phyloP scores from a whole-genome alignment of 768 basidiomycete species.

The Cystofilobasidium ferigula region DNA sequence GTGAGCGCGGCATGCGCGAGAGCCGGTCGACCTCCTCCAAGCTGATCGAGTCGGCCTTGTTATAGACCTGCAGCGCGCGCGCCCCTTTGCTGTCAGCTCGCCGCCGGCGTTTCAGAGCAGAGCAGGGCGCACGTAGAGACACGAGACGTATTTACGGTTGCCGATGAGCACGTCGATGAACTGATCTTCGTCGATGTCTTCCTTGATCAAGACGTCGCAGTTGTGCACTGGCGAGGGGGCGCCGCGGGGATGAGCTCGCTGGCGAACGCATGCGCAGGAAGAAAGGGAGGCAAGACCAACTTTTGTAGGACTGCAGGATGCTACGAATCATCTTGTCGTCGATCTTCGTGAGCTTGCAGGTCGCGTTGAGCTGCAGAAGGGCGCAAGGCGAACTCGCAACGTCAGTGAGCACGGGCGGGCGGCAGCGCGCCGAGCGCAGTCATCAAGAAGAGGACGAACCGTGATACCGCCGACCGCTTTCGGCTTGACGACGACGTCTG shows the following conservation, averaged over 20 bases:
- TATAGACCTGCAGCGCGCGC: slow-evolving; percentile 54
- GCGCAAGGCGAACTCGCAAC: not conserved
- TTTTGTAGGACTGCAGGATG: slow-evolving; percentile 87
- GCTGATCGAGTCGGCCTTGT: slow-evolving; percentile 69
- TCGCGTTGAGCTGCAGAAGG: slow-evolving; percentile 57
- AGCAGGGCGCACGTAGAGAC: slow-evolving; percentile 47
- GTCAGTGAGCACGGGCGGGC: not conserved
- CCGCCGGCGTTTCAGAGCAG: not conserved
- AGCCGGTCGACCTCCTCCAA: slow-evolving; percentile 60
- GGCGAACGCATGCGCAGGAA: not conserved
- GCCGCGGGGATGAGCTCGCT: not conserved
- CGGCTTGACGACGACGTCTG: slow-evolving; percentile 90
- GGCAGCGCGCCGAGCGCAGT: not conserved
- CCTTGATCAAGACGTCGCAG: slow-evolving; percentile 95
- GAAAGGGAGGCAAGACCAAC: slow-evolving; percentile 27
- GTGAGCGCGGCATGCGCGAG: slow-evolving; percentile 65
- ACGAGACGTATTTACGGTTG: slow-evolving; percentile 87
- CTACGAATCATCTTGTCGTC: slow-evolving; percentile 91
- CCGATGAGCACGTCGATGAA: slow-evolving; percentile 98
- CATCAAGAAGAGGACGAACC: slow-evolving; percentile 37
- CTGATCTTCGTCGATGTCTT: slow-evolving; percentile 55
- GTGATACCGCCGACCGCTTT: slow-evolving; percentile 87
- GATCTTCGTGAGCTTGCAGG: slow-evolving; percentile 85
- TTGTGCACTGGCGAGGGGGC: slow-evolving; percentile 37
- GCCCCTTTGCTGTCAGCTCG: not conserved